Percentiles rank a stretch among this genome's conserved stretches.
Conservation (phyloP, 148 eudicot species). For the Agrostemma githago region DNA sequence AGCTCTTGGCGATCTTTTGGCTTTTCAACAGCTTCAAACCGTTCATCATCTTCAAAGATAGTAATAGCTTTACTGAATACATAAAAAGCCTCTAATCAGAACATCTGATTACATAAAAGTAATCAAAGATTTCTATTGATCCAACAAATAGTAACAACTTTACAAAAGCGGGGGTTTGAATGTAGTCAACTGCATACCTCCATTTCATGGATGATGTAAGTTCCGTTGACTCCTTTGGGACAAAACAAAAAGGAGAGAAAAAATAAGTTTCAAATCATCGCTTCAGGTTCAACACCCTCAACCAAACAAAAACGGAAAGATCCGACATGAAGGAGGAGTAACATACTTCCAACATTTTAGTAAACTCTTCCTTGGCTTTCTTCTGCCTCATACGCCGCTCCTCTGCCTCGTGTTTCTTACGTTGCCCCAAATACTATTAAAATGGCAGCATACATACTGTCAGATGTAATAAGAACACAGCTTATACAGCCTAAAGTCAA, state of each 20-base stretch:
- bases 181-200: constrained; percentile 49
- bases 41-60: constrained; percentile 87
- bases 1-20: constrained; percentile 88
- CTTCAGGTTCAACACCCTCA: background rate
- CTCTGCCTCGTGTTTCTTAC: constrained; percentile 92
- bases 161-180: constrained; percentile 4
- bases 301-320: background rate
- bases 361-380: constrained; percentile 88
- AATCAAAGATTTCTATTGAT: background rate
- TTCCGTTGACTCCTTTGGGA: constrained; percentile 67
- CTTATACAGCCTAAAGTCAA: background rate
- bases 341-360: constrained; percentile 91
- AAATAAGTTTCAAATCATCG: background rate
- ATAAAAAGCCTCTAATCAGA: constrained; percentile 20
- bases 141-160: background rate
- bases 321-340: constrained; percentile 1
- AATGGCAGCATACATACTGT: constrained; percentile 5
- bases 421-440: constrained; percentile 78
- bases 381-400: constrained; percentile 87
- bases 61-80: constrained; percentile 73
- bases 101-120: constrained; percentile 7
- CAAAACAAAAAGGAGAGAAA: background rate
- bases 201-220: constrained; percentile 82
- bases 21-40: constrained; percentile 89
- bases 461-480: constrained; percentile 1